A percentile compares a stretch with the other conserved stretches of the same genome.
Evolutionary conservation across 2,329 filamentous ascomycete genomes (phyloP).

Genomic region (Stachybotrys chartarum): DNA sequence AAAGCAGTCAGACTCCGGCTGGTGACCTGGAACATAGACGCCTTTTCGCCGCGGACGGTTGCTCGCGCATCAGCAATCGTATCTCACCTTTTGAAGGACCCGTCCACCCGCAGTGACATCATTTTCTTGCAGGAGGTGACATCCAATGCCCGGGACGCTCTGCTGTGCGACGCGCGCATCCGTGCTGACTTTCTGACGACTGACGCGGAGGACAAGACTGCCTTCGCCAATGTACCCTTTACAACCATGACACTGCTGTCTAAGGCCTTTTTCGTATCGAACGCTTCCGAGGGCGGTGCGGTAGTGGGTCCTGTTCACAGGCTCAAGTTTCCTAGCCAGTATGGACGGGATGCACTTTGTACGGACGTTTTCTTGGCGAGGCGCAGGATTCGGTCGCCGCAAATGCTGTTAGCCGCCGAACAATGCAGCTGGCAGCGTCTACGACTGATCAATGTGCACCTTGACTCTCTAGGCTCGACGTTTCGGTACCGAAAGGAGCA

Average conservation of each 20-base stretch:
- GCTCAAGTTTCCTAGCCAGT: neutral
- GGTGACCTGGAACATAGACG: neutral
- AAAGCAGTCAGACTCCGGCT: neutral
- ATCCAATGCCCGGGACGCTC: neutral
- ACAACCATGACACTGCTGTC: neutral
- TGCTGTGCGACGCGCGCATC: neutral
- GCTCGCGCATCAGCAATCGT: neutral
- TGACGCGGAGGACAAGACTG: neutral
- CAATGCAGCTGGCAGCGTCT: neutral
- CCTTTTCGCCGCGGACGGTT: neutral
- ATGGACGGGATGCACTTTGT: neutral
- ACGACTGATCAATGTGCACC: neutral
- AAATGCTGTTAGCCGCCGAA: neutral
- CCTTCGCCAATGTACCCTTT: neutral
- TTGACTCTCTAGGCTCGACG: neutral
- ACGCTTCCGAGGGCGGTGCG: neutral
- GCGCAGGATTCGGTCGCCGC: neutral
- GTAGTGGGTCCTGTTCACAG: neutral
- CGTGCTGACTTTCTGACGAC: neutral
- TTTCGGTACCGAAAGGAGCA: neutral
- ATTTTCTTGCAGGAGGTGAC: neutral
- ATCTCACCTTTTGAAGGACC: neutral
- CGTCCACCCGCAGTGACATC: neutral
- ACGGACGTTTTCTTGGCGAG: neutral
- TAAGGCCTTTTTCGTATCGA: neutral